These are phyloP conservation scores for Amanita pallidorosea DNA, from an alignment of 768 basidiomycete genomes.

Conservation along the genomic window DNA sequence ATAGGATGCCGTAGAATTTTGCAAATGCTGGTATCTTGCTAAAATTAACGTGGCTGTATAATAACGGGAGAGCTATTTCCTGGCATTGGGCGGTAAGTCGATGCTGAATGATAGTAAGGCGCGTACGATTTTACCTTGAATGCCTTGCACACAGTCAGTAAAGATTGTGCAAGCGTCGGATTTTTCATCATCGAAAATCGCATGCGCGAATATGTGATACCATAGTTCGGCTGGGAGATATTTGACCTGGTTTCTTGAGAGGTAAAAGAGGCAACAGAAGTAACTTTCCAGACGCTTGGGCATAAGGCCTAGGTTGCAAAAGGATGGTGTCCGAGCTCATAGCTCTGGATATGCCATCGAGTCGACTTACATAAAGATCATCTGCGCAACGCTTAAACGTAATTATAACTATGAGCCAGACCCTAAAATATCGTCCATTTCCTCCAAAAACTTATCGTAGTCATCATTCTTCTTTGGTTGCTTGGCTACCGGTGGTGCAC, in stretches of 20 bases:
- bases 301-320: slow-evolving; percentile 60
- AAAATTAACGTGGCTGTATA: slow-evolving; percentile 48
- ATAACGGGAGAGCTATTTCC: slow-evolving; percentile 56
- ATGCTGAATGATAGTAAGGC: not conserved
- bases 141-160: slow-evolving; percentile 31
- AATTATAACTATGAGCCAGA: not conserved
- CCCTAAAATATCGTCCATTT: slow-evolving; percentile 56
- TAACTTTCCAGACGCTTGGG: slow-evolving; percentile 44
- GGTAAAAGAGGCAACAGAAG: slow-evolving; percentile 64
- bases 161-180: slow-evolving; percentile 20
- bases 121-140: slow-evolving; percentile 28
- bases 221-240: slow-evolving; percentile 64
- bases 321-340: slow-evolving; percentile 34
- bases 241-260: slow-evolving; percentile 32
- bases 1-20: slow-evolving; percentile 47
- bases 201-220: slow-evolving; percentile 45
- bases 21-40: slow-evolving; percentile 33
- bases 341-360: not conserved
- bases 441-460: slow-evolving; percentile 68
- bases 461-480: slow-evolving; percentile 42
- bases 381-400: no score
- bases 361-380: not conserved
- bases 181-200: slow-evolving; percentile 15
- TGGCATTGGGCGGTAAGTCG: slow-evolving; percentile 15
- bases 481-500: slow-evolving; percentile 21